These are phyloP conservation scores for Backusella tuberculispora DNA, from an alignment of 192 early-diverging fungal genomes.

Conservation along the genomic window DNA sequence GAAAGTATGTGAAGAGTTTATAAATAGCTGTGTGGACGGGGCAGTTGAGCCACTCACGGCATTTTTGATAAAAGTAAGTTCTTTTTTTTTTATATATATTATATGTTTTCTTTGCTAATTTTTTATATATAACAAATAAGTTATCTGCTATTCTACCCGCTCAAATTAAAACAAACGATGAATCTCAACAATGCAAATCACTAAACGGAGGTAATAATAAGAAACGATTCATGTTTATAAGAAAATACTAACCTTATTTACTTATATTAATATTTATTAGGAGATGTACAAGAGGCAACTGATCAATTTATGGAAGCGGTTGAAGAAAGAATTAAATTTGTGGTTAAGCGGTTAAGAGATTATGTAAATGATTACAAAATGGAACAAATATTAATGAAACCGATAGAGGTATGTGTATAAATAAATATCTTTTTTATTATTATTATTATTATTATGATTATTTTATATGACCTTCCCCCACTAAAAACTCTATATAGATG, in stretches of 20 bases:
- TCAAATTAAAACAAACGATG: slow-evolving; percentile 18
- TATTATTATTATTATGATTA: neutral
- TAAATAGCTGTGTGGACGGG: slow-evolving; percentile 65
- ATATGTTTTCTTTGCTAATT: neutral
- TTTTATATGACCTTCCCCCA: neutral
- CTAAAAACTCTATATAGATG: slow-evolving; percentile 6
- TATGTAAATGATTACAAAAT: slow-evolving; percentile 80
- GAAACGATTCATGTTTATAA: neutral
- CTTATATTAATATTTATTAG: slow-evolving; percentile 15
- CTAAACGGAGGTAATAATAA: slow-evolving; percentile 19
- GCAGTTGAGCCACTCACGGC: slow-evolving; percentile 64
- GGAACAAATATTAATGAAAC: slow-evolving; percentile 70
- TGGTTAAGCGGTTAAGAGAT: slow-evolving; percentile 62
- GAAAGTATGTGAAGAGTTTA: slow-evolving; percentile 77
- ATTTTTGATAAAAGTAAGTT: slow-evolving; percentile 55
- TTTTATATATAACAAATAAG: neutral
- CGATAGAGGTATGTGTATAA: slow-evolving; percentile 60
- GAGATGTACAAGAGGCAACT: slow-evolving; percentile 40
- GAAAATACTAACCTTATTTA: neutral
- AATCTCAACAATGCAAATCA: neutral
- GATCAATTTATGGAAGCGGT: slow-evolving; percentile 61
- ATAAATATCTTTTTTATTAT: neutral
- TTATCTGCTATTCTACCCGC: slow-evolving; percentile 18
- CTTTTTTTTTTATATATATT: neutral
- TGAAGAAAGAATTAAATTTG: slow-evolving; percentile 50